These are phyloP conservation scores for Talaromyces wortmannii DNA, from an alignment of 495 filamentous ascomycete genomes.

Conservation along the genomic window DNA sequence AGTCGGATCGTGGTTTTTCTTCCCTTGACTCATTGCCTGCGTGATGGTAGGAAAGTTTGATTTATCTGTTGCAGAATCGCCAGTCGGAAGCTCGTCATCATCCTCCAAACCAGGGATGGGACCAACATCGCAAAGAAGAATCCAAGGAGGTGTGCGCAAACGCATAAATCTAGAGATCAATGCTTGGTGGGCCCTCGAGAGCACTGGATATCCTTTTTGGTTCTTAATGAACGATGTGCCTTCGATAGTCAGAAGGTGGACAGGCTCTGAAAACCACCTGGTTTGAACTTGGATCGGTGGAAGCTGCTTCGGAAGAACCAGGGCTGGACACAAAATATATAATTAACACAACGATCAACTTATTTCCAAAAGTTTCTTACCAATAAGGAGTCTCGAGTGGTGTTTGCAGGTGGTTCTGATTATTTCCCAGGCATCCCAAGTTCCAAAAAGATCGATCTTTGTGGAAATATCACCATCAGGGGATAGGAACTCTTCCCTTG, in stretches of 20 bases:
- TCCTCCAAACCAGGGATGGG: conserved; percentile 48
- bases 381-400: conserved; percentile 70
- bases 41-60: conserved; percentile 59
- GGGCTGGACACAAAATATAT: conserved; percentile 41
- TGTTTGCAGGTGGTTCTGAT: conserved; percentile 86
- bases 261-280: conserved; percentile 91
- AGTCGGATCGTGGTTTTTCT: conserved; percentile 48
- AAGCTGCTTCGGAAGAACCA: conserved; percentile 71
- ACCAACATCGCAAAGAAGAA: conserved; percentile 73
- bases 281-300: conserved; percentile 68
- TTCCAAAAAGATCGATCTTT: conserved; percentile 58
- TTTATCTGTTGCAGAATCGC: conserved; percentile 38
- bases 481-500: conserved; percentile 42
- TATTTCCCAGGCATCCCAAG: conserved; percentile 92
- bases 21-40: conserved; percentile 46
- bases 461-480: conserved; percentile 22
- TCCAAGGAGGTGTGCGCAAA: conserved; percentile 69
- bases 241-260: conserved; percentile 70
- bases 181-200: conserved; percentile 74
- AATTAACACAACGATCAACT: conserved; percentile 2
- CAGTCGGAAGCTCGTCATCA: conserved; percentile 16
- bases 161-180: conserved; percentile 80
- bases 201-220: conserved; percentile 69
- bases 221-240: conserved; percentile 68
- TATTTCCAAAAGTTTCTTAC: conserved; percentile 47